A percentile compares a stretch with the other conserved stretches of the same genome.
phyloP scores from a whole-genome alignment of 768 basidiomycete species.

The Ramaria sp. region DNA sequence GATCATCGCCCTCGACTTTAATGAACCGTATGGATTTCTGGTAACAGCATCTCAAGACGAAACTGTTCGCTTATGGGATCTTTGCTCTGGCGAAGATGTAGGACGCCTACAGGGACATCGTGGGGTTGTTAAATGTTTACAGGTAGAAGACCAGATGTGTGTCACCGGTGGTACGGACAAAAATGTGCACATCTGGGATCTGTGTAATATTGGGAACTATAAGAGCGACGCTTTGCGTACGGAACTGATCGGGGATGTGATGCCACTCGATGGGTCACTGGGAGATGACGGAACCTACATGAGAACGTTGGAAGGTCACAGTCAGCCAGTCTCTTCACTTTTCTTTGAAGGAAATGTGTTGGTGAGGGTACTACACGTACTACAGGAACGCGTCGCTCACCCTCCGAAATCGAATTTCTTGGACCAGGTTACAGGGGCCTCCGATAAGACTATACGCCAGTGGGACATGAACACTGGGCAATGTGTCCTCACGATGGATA shows the following conservation, averaged over 20 bases:
- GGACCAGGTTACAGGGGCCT: constrained; percentile 85
- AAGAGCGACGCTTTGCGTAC: constrained; percentile 36
- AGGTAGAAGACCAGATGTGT: constrained; percentile 87
- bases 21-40: constrained; percentile 91
- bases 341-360: constrained; percentile 94
- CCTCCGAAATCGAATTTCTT: not conserved
- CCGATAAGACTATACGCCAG: constrained; percentile 95
- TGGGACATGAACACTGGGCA: constrained; percentile 98
- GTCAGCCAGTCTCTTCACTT: constrained; percentile 82
- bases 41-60: constrained; percentile 84
- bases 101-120: constrained; percentile 76
- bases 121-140: constrained; percentile 77
- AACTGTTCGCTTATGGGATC: constrained; percentile 89
- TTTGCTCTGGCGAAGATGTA: constrained; percentile 79
- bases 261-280: constrained; percentile 31
- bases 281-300: constrained; percentile 48
- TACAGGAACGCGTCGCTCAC: not conserved
- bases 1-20: constrained; percentile 85
- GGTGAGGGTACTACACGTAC: constrained; percentile 34
- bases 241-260: constrained; percentile 26
- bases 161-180: constrained; percentile 87
- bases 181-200: constrained; percentile 81
- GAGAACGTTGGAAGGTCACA: constrained; percentile 79
- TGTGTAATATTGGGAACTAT: constrained; percentile 59
- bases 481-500: constrained; percentile 99